These are phyloP conservation scores for Warburgia ugandensis DNA, from an alignment of 164 flowering plant genomes.

Conservation along the genomic window DNA sequence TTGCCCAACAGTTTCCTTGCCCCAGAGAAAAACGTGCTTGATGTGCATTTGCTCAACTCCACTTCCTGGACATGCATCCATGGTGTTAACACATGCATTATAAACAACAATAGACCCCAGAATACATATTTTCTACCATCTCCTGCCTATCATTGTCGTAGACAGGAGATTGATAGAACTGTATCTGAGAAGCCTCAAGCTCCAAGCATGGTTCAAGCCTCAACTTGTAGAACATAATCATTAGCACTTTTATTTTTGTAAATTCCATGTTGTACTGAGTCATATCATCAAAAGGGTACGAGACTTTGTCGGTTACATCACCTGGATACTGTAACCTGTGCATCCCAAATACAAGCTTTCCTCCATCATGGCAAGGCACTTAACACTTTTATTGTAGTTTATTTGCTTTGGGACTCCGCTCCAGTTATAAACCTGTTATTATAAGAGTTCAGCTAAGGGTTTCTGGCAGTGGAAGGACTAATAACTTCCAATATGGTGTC, in stretches of 20 bases:
- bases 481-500: no score
- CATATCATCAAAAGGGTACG: no score
- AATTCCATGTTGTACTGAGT: no score
- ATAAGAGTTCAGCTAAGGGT: slow-evolving; percentile 3
- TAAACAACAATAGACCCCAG: background rate
- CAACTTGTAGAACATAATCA: no score
- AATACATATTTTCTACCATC: no score
- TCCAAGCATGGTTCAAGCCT: no score
- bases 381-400: slow-evolving; percentile 55
- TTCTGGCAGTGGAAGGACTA: background rate
- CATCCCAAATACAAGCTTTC: slow-evolving; percentile 57
- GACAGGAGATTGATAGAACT: no score
- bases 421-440: slow-evolving; percentile 52
- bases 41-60: slow-evolving; percentile 33
- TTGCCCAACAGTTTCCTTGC: slow-evolving; percentile 55
- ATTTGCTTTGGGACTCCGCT: slow-evolving; percentile 48
- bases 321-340: slow-evolving; percentile 64
- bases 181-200: no score
- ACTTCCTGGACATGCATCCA: slow-evolving; percentile 39
- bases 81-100: background rate
- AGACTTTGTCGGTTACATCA: slow-evolving; percentile 15
- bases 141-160: background rate
- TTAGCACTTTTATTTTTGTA: no score
- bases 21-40: slow-evolving; percentile 49
- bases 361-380: slow-evolving; percentile 38